phyloP scores from a whole-genome alignment of 179 eudicot genomes.

The Silene vulgaris region DNA sequence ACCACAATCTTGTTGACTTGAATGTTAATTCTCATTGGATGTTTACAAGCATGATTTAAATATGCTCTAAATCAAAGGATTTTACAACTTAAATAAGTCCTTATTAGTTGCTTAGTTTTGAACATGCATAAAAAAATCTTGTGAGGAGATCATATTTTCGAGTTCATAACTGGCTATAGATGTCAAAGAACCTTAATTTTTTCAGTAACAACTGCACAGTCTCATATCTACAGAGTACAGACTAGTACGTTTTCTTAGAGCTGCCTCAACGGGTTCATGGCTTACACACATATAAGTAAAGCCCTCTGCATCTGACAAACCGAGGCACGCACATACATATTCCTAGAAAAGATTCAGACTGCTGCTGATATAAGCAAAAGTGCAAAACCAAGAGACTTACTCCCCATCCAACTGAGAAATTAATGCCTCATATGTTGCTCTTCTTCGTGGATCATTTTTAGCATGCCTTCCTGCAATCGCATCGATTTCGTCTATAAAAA shows the following conservation, averaged over 20 bases:
- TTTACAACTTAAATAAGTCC: background rate
- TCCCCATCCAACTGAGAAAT: constrained; percentile 87
- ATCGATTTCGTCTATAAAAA: constrained; percentile 91
- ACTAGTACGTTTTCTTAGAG: background rate
- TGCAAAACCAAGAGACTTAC: constrained; percentile 41
- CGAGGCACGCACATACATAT: background rate
- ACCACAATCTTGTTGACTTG: background rate
- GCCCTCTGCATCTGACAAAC: background rate
- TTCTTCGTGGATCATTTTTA: constrained; percentile 76
- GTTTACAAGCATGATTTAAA: background rate
- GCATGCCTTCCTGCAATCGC: constrained; percentile 94
- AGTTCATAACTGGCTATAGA: background rate
- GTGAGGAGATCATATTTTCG: background rate
- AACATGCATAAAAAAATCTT: background rate
- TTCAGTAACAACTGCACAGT: background rate
- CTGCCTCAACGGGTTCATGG: background rate
- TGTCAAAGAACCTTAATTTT: background rate
- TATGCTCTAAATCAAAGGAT: background rate
- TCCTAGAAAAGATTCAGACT: background rate
- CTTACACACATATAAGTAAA: background rate
- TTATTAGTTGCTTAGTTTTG: background rate
- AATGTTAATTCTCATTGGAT: constrained; percentile 7
- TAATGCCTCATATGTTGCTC: constrained; percentile 76
- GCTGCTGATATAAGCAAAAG: background rate
- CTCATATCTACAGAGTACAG: constrained; percentile 1